Evolutionary conservation across 176 grass and related monocot species (phyloP).

Genomic region (Dendrocalamus sinicus): DNA sequence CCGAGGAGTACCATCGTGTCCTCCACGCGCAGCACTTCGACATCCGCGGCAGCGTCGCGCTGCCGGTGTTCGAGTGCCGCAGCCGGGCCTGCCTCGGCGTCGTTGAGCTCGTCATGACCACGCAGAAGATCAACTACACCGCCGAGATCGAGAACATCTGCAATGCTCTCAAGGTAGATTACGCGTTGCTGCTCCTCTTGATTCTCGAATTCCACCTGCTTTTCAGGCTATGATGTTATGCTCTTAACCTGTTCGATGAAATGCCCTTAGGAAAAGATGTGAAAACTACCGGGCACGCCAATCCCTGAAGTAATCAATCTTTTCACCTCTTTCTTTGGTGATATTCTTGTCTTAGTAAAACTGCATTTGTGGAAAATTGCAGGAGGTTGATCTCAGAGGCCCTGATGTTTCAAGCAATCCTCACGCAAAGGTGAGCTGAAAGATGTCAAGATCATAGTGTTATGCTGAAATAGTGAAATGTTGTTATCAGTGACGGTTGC

Average conservation of each 20-base stretch:
- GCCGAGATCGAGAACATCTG: slow-evolving; percentile 84
- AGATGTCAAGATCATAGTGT: background rate
- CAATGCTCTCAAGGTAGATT: slow-evolving; percentile 83
- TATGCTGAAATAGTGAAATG: background rate
- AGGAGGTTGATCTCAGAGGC: slow-evolving; percentile 89
- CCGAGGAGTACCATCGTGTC: slow-evolving; percentile 81
- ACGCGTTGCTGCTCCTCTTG: background rate
- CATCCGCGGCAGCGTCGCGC: slow-evolving; percentile 78
- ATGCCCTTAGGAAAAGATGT: slow-evolving; percentile 45
- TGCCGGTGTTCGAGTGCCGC: slow-evolving; percentile 74
- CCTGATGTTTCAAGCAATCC: slow-evolving; percentile 58
- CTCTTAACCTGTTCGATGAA: slow-evolving; percentile 51
- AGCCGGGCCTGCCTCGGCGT: slow-evolving; percentile 75
- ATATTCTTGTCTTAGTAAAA: slow-evolving; percentile 20
- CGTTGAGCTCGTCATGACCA: slow-evolving; percentile 86
- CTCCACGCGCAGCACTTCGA: slow-evolving; percentile 65
- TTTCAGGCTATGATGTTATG: background rate
- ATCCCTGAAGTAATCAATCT: slow-evolving; percentile 60
- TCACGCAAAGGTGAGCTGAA: slow-evolving; percentile 58
- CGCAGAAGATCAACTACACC: slow-evolving; percentile 82
- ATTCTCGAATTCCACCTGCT: background rate
- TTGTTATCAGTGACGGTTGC: slow-evolving; percentile 4
- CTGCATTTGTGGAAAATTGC: slow-evolving; percentile 36
- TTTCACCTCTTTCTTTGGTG: slow-evolving; percentile 8
- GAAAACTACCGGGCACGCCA: slow-evolving; percentile 51